phyloP scores from a whole-genome alignment of 208 protist genomes.

The Phytomonas francai region DNA sequence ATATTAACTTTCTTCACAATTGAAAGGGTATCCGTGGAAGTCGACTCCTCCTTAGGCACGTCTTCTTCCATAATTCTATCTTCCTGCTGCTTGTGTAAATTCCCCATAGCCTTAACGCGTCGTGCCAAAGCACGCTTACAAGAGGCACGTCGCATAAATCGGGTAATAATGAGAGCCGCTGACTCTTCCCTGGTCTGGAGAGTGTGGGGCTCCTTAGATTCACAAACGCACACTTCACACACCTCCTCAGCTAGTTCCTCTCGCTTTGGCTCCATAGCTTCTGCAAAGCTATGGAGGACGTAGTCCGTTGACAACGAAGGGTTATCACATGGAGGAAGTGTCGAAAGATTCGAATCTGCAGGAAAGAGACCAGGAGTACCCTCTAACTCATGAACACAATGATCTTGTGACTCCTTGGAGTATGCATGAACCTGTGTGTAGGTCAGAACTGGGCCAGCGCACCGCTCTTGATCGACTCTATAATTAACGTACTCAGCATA shows the following conservation, averaged over 20 bases:
- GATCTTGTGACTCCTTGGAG: too few relatives aligned
- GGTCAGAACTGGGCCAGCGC: too few relatives aligned
- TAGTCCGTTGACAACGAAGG: too few relatives aligned
- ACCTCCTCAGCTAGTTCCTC: not conserved
- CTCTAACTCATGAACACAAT: too few relatives aligned
- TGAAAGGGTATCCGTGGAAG: not conserved
- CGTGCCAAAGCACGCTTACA: not conserved
- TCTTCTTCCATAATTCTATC: not conserved
- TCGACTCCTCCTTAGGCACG: not conserved
- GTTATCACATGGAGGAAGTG: too few relatives aligned
- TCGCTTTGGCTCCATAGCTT: not conserved
- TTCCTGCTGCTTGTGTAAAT: conserved; percentile 1
- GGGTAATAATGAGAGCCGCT: not conserved
- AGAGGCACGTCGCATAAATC: conserved; percentile 8
- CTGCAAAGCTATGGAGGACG: not conserved
- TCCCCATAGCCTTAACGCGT: not conserved
- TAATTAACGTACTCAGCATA: too few relatives aligned
- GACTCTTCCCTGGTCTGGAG: not conserved
- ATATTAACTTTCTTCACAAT: not conserved
- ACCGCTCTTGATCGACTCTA: too few relatives aligned
- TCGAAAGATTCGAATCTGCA: too few relatives aligned
- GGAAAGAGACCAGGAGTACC: too few relatives aligned
- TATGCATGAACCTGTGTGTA: too few relatives aligned
- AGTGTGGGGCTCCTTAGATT: not conserved
- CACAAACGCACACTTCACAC: not conserved